Percentiles rank a stretch among this genome's conserved stretches.
phyloP scores from a whole-genome alignment of 2,329 filamentous ascomycete genomes.

The Pseudogymnoascus sp. region DNA sequence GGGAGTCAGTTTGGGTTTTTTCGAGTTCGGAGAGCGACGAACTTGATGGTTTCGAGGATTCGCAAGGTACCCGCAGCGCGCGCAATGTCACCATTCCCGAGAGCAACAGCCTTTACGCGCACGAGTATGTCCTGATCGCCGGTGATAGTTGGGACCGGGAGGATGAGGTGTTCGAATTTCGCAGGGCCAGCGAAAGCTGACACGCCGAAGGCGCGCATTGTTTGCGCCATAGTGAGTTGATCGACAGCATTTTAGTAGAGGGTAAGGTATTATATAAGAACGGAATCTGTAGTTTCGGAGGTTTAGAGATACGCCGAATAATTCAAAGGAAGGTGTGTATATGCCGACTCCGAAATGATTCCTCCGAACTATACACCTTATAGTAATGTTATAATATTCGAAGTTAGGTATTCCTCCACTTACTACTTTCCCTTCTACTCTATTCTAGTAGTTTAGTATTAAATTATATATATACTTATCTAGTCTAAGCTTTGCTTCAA shows the following conservation, averaged over 20 bases:
- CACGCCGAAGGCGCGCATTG: not conserved
- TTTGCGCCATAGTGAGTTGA: not conserved
- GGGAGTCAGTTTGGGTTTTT: not conserved
- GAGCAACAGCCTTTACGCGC: not conserved
- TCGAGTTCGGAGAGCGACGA: constrained; percentile 41
- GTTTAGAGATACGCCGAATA: not conserved
- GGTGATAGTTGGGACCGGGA: not conserved
- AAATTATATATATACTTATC: too few relatives aligned
- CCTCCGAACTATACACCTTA: too few relatives aligned
- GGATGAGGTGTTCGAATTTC: not conserved
- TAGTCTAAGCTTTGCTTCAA: too few relatives aligned
- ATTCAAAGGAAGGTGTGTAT: not conserved
- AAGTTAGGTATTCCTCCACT: too few relatives aligned
- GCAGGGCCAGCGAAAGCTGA: not conserved
- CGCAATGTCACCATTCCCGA: not conserved
- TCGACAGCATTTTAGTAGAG: constrained; percentile 25
- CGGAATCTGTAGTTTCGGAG: not conserved
- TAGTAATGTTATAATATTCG: too few relatives aligned
- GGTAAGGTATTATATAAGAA: constrained; percentile 25
- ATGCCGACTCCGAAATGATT: too few relatives aligned
- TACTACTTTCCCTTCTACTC: too few relatives aligned
- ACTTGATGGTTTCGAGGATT: constrained; percentile 38
- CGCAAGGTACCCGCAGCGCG: constrained; percentile 19
- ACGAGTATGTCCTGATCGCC: not conserved
- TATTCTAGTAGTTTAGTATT: too few relatives aligned